Conservation (phyloP, 176 grass and related monocot genomes). For the Hordeum marinum region DNA sequence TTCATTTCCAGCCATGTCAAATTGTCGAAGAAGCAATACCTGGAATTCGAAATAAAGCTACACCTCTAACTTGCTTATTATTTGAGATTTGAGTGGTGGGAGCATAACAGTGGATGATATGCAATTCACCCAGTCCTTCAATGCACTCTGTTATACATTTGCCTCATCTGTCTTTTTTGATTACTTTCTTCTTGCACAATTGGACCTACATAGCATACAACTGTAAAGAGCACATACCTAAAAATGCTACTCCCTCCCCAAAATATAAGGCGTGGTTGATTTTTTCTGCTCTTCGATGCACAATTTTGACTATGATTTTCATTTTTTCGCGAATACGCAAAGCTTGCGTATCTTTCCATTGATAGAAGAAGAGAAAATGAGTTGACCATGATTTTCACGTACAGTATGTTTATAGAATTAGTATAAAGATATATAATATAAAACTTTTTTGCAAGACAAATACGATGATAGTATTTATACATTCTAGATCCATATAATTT, state of each 20-base stretch:
- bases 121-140: background rate
- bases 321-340: too few relatives aligned
- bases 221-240: background rate
- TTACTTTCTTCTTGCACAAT: background rate
- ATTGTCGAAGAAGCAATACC: background rate
- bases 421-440: too few relatives aligned
- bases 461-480: too few relatives aligned
- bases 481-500: too few relatives aligned
- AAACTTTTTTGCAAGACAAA: too few relatives aligned
- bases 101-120: background rate
- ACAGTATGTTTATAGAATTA: too few relatives aligned
- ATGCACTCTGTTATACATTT: background rate
- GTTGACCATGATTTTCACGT: too few relatives aligned
- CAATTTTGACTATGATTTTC: too few relatives aligned
- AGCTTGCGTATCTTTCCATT: too few relatives aligned
- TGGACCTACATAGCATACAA: background rate
- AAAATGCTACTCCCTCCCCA: background rate
- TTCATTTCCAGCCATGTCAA: slow-evolving; percentile 4
- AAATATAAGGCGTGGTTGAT: too few relatives aligned
- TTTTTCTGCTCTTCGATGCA: too few relatives aligned
- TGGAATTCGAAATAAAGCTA: background rate
- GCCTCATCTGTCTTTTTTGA: background rate
- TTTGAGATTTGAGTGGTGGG: background rate
- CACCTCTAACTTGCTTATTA: background rate
- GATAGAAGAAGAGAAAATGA: too few relatives aligned